Percentiles rank a stretch among this genome's conserved stretches.
phyloP scores from a whole-genome alignment of 108 stramenopile species.

The Phaeodactylum tricornutum region DNA sequence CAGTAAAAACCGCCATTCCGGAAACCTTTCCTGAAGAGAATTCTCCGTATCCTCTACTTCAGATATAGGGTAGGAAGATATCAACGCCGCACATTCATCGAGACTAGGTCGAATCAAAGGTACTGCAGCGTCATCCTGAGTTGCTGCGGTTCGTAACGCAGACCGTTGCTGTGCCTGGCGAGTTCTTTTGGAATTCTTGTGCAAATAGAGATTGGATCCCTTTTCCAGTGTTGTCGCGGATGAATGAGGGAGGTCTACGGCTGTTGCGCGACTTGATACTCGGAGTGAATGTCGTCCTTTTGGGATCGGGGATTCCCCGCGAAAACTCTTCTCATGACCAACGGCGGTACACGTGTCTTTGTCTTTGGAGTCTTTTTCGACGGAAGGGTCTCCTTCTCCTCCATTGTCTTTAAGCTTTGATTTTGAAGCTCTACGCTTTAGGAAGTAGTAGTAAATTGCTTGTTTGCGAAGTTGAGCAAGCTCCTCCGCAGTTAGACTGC shows the following conservation, averaged over 20 bases:
- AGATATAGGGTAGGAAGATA: background rate
- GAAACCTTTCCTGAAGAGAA: slow-evolving; percentile 7
- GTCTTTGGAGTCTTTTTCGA: background rate
- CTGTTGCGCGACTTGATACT: background rate
- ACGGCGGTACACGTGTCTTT: background rate
- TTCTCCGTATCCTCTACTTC: slow-evolving; percentile 10
- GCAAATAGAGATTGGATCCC: background rate
- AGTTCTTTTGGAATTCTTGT: background rate
- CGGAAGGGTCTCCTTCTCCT: background rate
- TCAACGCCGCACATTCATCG: background rate
- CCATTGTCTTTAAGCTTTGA: background rate
- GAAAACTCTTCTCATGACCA: background rate
- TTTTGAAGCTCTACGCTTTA: no score
- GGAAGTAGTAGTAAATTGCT: no score
- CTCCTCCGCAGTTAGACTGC: no score
- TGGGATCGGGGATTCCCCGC: background rate
- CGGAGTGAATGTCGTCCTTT: background rate
- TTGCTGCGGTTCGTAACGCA: background rate
- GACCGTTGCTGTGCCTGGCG: background rate
- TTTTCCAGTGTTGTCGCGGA: background rate
- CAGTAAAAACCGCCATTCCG: slow-evolving; percentile 54
- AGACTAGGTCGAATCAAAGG: background rate
- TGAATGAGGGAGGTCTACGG: background rate
- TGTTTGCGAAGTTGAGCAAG: no score
- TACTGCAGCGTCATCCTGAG: background rate